Percentiles rank a stretch among this genome's conserved stretches.
Evolutionary conservation across 2,329 filamentous ascomycete genomes (phyloP).

Genomic region (Aspergillus fischeri): DNA sequence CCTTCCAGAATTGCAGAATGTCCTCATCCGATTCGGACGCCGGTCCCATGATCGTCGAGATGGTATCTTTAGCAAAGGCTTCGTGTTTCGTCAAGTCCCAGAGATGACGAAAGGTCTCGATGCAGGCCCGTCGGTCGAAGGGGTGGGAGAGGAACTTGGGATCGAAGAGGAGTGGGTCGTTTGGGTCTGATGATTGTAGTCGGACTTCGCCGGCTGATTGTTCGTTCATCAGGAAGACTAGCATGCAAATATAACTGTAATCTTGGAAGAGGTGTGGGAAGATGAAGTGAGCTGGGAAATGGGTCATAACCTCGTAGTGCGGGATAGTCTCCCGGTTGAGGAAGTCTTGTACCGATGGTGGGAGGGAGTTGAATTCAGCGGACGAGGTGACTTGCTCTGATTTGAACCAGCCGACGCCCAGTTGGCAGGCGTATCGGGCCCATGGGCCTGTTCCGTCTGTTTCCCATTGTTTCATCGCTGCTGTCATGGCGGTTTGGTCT

Average conservation of each 20-base stretch:
- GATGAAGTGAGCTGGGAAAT: constrained; percentile 43
- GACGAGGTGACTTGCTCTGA: no score
- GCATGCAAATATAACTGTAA: constrained; percentile 43
- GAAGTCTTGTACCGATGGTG: constrained; percentile 40
- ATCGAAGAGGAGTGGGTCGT: constrained; percentile 50
- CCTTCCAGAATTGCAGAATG: constrained; percentile 46
- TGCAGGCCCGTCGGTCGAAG: constrained; percentile 51
- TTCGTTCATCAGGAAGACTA: constrained; percentile 51
- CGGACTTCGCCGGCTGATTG: constrained; percentile 51
- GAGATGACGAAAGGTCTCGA: constrained; percentile 47
- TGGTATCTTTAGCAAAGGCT: constrained; percentile 43
- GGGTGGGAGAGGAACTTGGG: constrained; percentile 48
- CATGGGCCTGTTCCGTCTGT: no score
- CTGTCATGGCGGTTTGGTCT: no score
- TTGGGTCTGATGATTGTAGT: constrained; percentile 51
- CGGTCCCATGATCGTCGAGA: constrained; percentile 42
- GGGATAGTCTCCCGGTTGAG: constrained; percentile 52
- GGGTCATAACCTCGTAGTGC: constrained; percentile 52
- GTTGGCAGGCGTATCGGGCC: no score
- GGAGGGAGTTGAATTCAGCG: constrained; percentile 28
- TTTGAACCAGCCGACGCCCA: no score
- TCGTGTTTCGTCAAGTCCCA: constrained; percentile 43
- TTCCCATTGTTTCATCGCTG: no score
- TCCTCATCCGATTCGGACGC: constrained; percentile 51
- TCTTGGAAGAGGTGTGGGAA: constrained; percentile 36